Base-by-base conservation (phyloP, 2,329 filamentous ascomycete genomes). In the Scopulariopsis brevicaulis region DNA sequence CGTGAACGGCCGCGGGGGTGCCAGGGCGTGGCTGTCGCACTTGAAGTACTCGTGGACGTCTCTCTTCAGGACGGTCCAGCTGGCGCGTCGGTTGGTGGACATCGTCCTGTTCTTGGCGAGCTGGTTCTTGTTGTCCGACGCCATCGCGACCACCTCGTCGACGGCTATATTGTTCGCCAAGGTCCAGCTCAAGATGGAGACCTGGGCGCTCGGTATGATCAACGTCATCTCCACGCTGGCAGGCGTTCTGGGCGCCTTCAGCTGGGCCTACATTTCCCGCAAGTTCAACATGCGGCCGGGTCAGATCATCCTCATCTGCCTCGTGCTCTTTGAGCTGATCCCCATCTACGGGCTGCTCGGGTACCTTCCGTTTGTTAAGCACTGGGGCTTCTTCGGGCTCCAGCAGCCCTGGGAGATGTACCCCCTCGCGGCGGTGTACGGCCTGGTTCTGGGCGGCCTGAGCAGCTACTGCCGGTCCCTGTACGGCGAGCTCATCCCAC, bases 321-420 rank as follows among this genome's bases (percentile, higher is more conserved):
- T 97, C 62, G 82, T 80, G 14, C 75, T 99, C 6, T 96, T 99
- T 66, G 92, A 96, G 70, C 72, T 96, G 34, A 96, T 99, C 55
- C 94, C 94, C 0, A 67, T 97, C 1, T 99, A 99, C 66, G 93
- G 92, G 0, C 77, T 99, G 14, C 73, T 96, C 20, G 92, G 92
- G 1, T 96, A 94, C 67, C 78, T 97, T 18, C 90, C 92, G 0
- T 83, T 89, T 7, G 80, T 99, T 53, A 81, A 84, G 64, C 74
- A 77, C 8, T 83, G 87, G 71, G 92, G 90, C 0, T 84, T 89
- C 5, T 74, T 91, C 48, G 94, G 94, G 1, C 78, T 99, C n/a
- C 91, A 96, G 70, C 86, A 94, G 68, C 86, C 89, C 3, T 96
- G 91, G 89, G 94, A 99, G 65, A 96, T 99, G 90, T 97, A 94